Conservation (phyloP, 176 grass and related monocot species). For the Rhynchospora tenuis region DNA sequence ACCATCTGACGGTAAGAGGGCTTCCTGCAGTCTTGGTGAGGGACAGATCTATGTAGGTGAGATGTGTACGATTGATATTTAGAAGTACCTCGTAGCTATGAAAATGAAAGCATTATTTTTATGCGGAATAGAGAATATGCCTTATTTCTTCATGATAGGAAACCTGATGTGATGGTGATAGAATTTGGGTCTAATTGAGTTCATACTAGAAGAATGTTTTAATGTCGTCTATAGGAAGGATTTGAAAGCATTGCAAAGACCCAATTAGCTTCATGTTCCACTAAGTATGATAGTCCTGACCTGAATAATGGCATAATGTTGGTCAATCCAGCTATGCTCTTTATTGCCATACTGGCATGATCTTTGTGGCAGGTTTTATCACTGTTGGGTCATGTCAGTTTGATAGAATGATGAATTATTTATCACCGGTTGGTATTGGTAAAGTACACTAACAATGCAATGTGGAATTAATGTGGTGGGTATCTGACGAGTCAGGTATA, state of each 20-base stretch:
- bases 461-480: neutral
- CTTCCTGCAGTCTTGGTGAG: too few relatives aligned
- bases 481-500: neutral
- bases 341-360: neutral
- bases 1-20: too few relatives aligned
- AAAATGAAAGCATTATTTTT: constrained; percentile 2
- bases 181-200: constrained; percentile 65
- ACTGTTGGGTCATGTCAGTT: neutral
- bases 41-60: too few relatives aligned
- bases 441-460: too few relatives aligned
- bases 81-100: neutral
- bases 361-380: neutral
- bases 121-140: too few relatives aligned
- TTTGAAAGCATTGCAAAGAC: constrained; percentile 77
- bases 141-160: constrained; percentile 71
- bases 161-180: constrained; percentile 80
- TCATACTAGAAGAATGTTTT: constrained; percentile 94
- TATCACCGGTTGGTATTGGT: neutral
- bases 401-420: too few relatives aligned
- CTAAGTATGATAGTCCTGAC: neutral
- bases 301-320: neutral
- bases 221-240: constrained; percentile 92
- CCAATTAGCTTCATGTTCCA: neutral
- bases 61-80: too few relatives aligned
- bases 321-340: neutral